Conservation (phyloP, 306 rosid genomes). For the Nissolia schottii region DNA sequence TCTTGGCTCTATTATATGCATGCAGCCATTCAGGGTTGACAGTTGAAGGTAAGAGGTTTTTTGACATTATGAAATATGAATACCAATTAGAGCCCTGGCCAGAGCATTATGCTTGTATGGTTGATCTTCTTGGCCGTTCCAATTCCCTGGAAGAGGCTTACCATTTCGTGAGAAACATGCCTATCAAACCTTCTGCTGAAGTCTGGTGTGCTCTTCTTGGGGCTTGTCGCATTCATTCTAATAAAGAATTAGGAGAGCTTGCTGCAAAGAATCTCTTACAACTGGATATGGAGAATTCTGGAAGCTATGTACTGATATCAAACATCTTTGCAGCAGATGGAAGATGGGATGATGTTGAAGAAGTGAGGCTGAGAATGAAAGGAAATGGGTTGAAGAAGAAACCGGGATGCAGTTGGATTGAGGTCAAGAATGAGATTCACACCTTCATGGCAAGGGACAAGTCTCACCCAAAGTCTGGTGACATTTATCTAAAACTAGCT, state of each 20-base stretch:
- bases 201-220: conserved; percentile 82
- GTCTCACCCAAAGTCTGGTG: conserved; percentile 56
- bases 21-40: conserved; percentile 81
- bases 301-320: conserved; percentile 64
- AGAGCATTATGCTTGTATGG: conserved; percentile 71
- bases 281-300: conserved; percentile 49
- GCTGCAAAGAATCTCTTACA: conserved; percentile 60
- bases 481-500: conserved; percentile 44
- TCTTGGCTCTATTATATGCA: conserved; percentile 66
- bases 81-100: conserved; percentile 72
- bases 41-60: conserved; percentile 49
- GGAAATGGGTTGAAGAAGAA: conserved; percentile 62
- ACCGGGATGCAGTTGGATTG: conserved; percentile 86
- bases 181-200: conserved; percentile 51
- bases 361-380: conserved; percentile 66
- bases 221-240: conserved; percentile 62
- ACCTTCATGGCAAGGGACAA: conserved; percentile 59
- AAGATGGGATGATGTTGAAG: conserved; percentile 65
- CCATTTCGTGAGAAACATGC: conserved; percentile 50
- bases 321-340: conserved; percentile 60
- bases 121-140: conserved; percentile 74
- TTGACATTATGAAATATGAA: conserved; percentile 44
- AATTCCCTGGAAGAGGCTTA: conserved; percentile 68
- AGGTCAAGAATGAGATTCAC: conserved; percentile 55
- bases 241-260: conserved; percentile 57